Evolutionary conservation across 768 basidiomycete genomes (phyloP).

Genomic region (Tylopilus balloui): DNA sequence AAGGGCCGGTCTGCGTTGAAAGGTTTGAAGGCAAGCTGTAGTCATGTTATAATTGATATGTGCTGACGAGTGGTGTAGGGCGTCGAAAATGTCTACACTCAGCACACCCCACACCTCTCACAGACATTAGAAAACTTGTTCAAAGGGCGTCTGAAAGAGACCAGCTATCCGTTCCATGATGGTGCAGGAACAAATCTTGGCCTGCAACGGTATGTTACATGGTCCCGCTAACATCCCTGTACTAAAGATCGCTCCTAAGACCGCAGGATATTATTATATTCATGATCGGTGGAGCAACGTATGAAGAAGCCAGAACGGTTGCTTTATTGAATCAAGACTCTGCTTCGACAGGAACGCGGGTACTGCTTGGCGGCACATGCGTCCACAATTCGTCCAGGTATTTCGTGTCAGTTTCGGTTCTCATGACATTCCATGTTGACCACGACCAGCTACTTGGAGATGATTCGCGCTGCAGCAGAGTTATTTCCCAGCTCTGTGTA

Average conservation of each 20-base stretch:
- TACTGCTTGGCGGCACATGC: slow-evolving; percentile 91
- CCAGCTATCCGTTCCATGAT: slow-evolving; percentile 85
- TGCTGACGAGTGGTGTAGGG: slow-evolving; percentile 49
- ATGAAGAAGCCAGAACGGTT: slow-evolving; percentile 87
- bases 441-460: slow-evolving; percentile 71
- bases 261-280: slow-evolving; percentile 96
- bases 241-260: slow-evolving; percentile 37
- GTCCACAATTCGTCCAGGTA: slow-evolving; percentile 94
- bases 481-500: slow-evolving; percentile 62
- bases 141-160: slow-evolving; percentile 80
- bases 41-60: neutral
- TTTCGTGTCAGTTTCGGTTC: slow-evolving; percentile 14
- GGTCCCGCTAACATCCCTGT: neutral
- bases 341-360: slow-evolving; percentile 56
- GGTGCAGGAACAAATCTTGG: slow-evolving; percentile 64
- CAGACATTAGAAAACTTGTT: slow-evolving; percentile 89
- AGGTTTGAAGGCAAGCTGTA: slow-evolving; percentile 74
- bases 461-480: slow-evolving; percentile 71
- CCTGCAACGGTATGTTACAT: slow-evolving; percentile 55
- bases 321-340: slow-evolving; percentile 84
- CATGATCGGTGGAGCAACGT: slow-evolving; percentile 94
- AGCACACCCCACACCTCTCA: slow-evolving; percentile 89
- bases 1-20: slow-evolving; percentile 93
- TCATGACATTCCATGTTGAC: neutral
- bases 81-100: slow-evolving; percentile 98